Evolutionary conservation across 257 asterid genomes (phyloP).

Genomic region (Solanum ahanhuiri): DNA sequence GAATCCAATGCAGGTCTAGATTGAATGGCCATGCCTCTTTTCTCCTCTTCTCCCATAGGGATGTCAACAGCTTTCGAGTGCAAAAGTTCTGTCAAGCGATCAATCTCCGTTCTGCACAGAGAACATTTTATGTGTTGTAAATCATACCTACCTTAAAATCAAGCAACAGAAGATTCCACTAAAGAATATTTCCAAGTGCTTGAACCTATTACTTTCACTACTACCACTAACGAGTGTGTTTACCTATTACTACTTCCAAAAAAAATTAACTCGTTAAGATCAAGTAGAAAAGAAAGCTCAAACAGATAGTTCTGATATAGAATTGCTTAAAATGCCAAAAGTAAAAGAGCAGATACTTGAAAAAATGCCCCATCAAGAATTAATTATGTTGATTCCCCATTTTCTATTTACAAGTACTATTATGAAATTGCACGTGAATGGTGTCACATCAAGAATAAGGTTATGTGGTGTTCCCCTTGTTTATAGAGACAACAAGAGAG

Average conservation of each 20-base stretch:
- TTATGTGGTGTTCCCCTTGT: not conserved
- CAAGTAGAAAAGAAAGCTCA: not conserved
- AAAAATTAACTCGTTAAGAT: not conserved
- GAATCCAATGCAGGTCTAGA: conserved; percentile 15
- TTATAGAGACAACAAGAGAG: not conserved
- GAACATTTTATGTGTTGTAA: not conserved
- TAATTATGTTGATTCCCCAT: not conserved
- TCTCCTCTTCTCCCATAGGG: conserved; percentile 16
- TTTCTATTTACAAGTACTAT: not conserved
- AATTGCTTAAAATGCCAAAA: not conserved
- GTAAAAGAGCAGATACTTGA: not conserved
- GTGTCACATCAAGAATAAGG: not conserved
- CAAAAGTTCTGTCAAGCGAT: conserved; percentile 59
- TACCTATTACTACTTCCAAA: not conserved
- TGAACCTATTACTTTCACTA: not conserved
- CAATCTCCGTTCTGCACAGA: conserved; percentile 63
- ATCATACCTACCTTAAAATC: not conserved
- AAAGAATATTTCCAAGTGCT: not conserved
- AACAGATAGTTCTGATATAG: not conserved
- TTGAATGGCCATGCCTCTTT: conserved; percentile 15
- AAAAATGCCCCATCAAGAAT: not conserved
- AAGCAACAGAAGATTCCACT: not conserved
- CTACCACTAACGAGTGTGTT: not conserved
- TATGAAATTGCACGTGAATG: not conserved
- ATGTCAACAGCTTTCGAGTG: conserved; percentile 50